phyloP scores from a whole-genome alignment of 768 basidiomycete species.

The Rhizopogon vinicolor region DNA sequence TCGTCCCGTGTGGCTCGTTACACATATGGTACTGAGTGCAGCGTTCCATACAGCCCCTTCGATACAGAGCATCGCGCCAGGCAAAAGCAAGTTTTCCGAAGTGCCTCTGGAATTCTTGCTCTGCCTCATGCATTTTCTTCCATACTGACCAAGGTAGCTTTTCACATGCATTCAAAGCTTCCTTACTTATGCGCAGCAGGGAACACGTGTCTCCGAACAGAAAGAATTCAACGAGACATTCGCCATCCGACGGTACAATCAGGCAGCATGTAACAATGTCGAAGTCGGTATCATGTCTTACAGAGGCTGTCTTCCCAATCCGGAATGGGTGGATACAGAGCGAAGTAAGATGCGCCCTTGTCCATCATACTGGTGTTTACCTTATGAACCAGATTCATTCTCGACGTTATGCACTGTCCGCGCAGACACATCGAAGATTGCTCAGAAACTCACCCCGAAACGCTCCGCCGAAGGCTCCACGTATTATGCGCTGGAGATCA shows the following conservation, averaged over 20 bases:
- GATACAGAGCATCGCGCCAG: constrained; percentile 39
- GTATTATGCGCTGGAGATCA: constrained; percentile 25
- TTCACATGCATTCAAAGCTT: background rate
- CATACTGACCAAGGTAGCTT: constrained; percentile 37
- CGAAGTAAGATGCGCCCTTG: constrained; percentile 15
- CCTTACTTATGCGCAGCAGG: constrained; percentile 20
- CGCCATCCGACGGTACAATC: constrained; percentile 22
- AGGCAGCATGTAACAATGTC: constrained; percentile 16
- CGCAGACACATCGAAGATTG: constrained; percentile 28
- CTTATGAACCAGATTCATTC: constrained; percentile 22
- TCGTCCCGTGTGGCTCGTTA: constrained; percentile 41
- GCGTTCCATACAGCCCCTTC: constrained; percentile 27
- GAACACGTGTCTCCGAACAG: constrained; percentile 39
- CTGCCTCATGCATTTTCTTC: constrained; percentile 38
- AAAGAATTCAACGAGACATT: constrained; percentile 40
- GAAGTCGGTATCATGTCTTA: constrained; percentile 26
- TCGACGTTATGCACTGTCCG: constrained; percentile 30
- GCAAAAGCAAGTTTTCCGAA: constrained; percentile 24
- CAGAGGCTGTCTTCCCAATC: constrained; percentile 20
- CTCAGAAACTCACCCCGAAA: constrained; percentile 16
- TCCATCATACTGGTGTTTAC: background rate
- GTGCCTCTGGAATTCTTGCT: constrained; percentile 33
- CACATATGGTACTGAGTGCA: constrained; percentile 44
- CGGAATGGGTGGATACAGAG: constrained; percentile 30
- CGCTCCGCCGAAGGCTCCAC: constrained; percentile 16